These are phyloP conservation scores for Themeda triandra DNA, from an alignment of 176 grass and related monocot species.

Conservation along the genomic window DNA sequence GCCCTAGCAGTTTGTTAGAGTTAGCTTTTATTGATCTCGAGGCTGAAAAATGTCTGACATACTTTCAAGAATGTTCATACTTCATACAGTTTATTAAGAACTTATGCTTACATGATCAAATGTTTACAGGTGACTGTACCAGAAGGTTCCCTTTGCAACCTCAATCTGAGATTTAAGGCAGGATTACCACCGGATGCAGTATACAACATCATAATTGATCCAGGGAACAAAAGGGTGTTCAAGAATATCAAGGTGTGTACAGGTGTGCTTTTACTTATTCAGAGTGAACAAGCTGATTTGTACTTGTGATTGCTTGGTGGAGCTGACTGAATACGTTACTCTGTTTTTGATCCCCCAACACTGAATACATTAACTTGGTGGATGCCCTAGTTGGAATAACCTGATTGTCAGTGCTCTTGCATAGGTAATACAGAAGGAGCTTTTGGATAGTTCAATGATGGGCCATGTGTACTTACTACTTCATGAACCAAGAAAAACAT, in stretches of 20 bases:
- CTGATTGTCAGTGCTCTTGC: neutral
- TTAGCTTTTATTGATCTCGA: neutral
- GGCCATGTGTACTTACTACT: neutral
- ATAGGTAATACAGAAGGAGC: neutral
- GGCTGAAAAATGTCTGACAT: neutral
- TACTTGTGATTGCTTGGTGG: neutral
- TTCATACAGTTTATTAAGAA: neutral
- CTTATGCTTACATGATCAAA: slow-evolving; percentile 3
- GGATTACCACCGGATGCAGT: slow-evolving; percentile 91
- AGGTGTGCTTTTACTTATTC: neutral
- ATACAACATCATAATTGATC: slow-evolving; percentile 86
- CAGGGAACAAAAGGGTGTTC: slow-evolving; percentile 90
- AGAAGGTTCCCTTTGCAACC: slow-evolving; percentile 86
- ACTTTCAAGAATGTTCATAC: neutral
- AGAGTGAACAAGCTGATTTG: neutral
- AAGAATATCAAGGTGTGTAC: slow-evolving; percentile 88
- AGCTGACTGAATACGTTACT: neutral
- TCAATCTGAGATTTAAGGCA: slow-evolving; percentile 66
- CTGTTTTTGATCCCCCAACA: neutral
- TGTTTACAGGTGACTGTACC: slow-evolving; percentile 73
- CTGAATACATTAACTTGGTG: no score
- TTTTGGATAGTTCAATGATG: neutral
- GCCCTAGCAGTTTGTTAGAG: neutral
- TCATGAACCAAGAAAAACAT: slow-evolving; percentile 1
- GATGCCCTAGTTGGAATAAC: neutral